Conservation (phyloP, 2,329 filamentous ascomycete species). For the Myotisia sp. region DNA sequence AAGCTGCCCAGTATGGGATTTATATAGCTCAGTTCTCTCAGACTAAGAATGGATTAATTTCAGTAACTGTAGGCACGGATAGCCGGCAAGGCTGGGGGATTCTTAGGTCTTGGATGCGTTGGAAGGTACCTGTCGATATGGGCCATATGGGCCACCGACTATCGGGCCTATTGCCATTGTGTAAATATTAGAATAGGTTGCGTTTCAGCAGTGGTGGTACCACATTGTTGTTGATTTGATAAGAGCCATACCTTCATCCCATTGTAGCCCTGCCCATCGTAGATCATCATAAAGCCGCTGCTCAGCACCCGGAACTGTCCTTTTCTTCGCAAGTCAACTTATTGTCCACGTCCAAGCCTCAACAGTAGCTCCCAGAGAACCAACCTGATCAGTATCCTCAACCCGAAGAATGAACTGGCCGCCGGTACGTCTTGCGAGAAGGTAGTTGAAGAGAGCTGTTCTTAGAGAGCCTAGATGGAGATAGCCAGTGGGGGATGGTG, state of each 20-base stretch:
- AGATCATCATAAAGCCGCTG: conserved; percentile 63
- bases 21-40: conserved; percentile 60
- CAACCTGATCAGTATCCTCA: conserved; percentile 86
- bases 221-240: neutral
- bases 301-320: conserved; percentile 69
- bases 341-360: neutral
- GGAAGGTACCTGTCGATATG: conserved; percentile 62
- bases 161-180: conserved; percentile 47
- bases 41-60: conserved; percentile 40
- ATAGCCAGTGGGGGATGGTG: conserved; percentile 87
- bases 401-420: conserved; percentile 84
- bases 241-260: conserved; percentile 65
- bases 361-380: conserved; percentile 13
- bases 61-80: neutral
- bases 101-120: conserved; percentile 7
- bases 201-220: too few species aligned
- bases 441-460: conserved; percentile 89
- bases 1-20: conserved; percentile 53
- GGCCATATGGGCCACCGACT: conserved; percentile 64
- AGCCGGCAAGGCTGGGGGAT: too few species aligned
- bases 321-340: conserved; percentile 45
- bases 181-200: neutral
- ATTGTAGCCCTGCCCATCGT: conserved; percentile 73
- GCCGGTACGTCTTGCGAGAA: conserved; percentile 73
- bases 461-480: conserved; percentile 82